Evolutionary conservation across 225 moss, liverwort and hornwort genomes (phyloP).

Genomic region (Physcomitrellopsis africana): DNA sequence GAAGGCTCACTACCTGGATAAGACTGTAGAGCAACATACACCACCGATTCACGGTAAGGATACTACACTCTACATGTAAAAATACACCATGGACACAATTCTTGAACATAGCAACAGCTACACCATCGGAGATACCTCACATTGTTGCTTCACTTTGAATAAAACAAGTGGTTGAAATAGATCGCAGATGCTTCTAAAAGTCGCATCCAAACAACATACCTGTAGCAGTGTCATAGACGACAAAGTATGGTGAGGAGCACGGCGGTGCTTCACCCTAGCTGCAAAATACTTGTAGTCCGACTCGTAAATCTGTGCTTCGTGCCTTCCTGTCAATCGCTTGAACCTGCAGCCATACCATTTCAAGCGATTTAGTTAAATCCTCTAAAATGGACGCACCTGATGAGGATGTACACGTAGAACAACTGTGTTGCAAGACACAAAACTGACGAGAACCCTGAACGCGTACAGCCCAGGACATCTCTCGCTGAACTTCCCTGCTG

Average conservation of each 20-base stretch:
- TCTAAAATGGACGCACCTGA: not conserved
- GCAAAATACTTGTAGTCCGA: constrained; percentile 73
- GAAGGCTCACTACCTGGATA: constrained; percentile 47
- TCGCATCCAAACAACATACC: constrained; percentile 24
- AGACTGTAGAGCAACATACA: constrained; percentile 32
- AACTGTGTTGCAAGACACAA: not conserved
- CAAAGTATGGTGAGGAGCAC: constrained; percentile 62
- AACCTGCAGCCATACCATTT: constrained; percentile 44
- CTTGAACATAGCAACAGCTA: not conserved
- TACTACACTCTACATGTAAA: not conserved
- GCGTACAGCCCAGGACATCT: not conserved
- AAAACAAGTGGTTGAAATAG: not conserved
- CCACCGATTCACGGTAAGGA: not conserved
- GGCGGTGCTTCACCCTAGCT: constrained; percentile 73
- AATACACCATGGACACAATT: too few relatives aligned
- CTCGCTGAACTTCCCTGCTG: not conserved
- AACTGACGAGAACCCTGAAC: not conserved
- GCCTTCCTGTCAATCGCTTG: constrained; percentile 73
- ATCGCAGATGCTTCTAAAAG: not conserved
- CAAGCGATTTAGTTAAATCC: not conserved
- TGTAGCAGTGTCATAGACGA: constrained; percentile 46
- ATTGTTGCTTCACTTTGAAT: not conserved
- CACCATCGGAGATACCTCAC: not conserved
- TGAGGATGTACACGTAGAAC: too few relatives aligned
- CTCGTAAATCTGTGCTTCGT: constrained; percentile 62